Conservation (phyloP, 306 rosid genomes). For the Lathyrus oleraceus region DNA sequence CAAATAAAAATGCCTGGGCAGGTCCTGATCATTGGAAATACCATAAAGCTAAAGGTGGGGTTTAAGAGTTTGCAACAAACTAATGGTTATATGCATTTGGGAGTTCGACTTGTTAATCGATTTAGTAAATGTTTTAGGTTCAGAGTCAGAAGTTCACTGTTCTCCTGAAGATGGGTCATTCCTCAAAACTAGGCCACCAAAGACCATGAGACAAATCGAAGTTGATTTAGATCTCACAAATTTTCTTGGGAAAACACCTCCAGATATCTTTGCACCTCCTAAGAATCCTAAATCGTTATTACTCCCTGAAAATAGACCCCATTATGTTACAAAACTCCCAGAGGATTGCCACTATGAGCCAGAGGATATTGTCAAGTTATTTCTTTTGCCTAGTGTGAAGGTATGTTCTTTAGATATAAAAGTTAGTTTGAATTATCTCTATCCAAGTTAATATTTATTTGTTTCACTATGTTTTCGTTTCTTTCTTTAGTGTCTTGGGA, state of each 20-base stretch:
- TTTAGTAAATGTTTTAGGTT: constrained; percentile 40
- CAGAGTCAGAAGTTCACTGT: constrained; percentile 43
- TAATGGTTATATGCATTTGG: constrained; percentile 21
- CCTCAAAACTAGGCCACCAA: constrained; percentile 46
- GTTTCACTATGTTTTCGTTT: constrained; percentile 23
- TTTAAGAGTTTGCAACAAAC: constrained; percentile 5
- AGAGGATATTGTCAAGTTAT: constrained; percentile 76
- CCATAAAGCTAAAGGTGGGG: constrained; percentile 65
- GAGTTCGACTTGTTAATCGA: constrained; percentile 24
- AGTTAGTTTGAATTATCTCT: constrained; percentile 19
- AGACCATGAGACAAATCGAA: constrained; percentile 48
- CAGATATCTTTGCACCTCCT: constrained; percentile 70
- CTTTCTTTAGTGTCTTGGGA: constrained; percentile 64
- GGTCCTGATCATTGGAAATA: constrained; percentile 94
- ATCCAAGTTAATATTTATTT: constrained; percentile 11
- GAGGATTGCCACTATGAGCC: constrained; percentile 97
- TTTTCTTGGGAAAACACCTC: constrained; percentile 49
- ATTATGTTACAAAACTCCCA: constrained; percentile 71
- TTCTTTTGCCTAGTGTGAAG: constrained; percentile 78
- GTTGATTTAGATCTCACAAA: constrained; percentile 69
- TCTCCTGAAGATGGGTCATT: constrained; percentile 49
- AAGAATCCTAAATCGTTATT: constrained; percentile 69
- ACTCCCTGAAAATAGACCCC: constrained; percentile 59
- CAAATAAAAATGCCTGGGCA: constrained; percentile 88
- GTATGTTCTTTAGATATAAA: constrained; percentile 41